phyloP scores from a whole-genome alignment of 2,329 filamentous ascomycete genomes.

The Gaeumannomyces tritici region DNA sequence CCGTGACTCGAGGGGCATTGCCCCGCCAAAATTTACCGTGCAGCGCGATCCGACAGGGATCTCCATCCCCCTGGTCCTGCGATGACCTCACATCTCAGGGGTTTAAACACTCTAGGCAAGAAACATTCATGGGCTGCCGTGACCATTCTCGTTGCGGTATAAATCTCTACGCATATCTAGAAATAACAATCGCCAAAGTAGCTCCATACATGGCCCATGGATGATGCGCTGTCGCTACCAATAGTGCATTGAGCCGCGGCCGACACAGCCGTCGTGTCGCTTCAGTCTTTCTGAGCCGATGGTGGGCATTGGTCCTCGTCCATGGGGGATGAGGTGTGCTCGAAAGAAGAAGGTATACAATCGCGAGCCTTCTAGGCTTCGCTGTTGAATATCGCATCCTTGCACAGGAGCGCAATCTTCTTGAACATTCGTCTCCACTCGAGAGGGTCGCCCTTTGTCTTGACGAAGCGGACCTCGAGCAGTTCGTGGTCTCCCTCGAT shows the following conservation, averaged over 20 bases:
- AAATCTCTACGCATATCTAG: neutral
- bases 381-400: slow-evolving; percentile 67
- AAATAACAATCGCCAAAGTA: neutral
- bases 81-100: neutral
- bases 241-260: neutral
- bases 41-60: neutral
- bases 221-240: neutral
- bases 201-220: neutral
- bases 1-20: neutral
- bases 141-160: neutral
- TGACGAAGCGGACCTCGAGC: slow-evolving; percentile 83
- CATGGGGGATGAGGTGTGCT: neutral
- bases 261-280: neutral
- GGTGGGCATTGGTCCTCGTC: neutral
- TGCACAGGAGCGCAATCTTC: slow-evolving; percentile 79
- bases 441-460: slow-evolving; percentile 88
- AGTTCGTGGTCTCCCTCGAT: slow-evolving; percentile 53
- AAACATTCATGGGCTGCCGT: too few species aligned
- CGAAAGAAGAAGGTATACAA: neutral
- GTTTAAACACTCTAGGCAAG: neutral
- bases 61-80: neutral
- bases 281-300: neutral
- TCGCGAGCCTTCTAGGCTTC: slow-evolving; percentile 17
- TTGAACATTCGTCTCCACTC: slow-evolving; percentile 98
- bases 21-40: neutral